Conservation (phyloP, 306 rosid genomes). For the Dalbergia oliveri region DNA sequence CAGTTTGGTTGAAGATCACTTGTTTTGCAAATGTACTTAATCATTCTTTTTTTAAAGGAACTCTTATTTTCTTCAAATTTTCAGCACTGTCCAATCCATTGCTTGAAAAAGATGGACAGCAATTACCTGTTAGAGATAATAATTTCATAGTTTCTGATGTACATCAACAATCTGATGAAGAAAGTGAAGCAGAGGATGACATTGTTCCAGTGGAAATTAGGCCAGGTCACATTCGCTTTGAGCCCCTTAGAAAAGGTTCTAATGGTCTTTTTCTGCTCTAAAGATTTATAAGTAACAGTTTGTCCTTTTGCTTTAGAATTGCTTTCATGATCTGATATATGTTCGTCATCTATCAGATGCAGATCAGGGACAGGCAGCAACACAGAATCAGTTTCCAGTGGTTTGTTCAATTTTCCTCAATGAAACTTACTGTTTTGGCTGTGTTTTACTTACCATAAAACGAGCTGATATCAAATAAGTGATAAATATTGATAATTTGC, state of each 20-base stretch:
- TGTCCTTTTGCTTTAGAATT: slow-evolving; percentile 30
- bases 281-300: slow-evolving; percentile 23
- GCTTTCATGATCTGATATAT: slow-evolving; percentile 50
- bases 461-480: slow-evolving; percentile 29
- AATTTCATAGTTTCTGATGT: slow-evolving; percentile 45
- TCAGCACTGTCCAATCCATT: slow-evolving; percentile 58
- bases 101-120: slow-evolving; percentile 52
- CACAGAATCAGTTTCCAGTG: slow-evolving; percentile 56
- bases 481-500: slow-evolving; percentile 32
- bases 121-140: slow-evolving; percentile 51
- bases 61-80: slow-evolving; percentile 46
- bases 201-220: slow-evolving; percentile 80
- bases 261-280: slow-evolving; percentile 19
- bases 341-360: slow-evolving; percentile 54
- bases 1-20: slow-evolving; percentile 38
- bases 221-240: slow-evolving; percentile 97
- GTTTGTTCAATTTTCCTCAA: slow-evolving; percentile 55
- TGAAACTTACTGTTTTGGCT: slow-evolving; percentile 21
- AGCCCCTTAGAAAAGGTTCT: slow-evolving; percentile 71
- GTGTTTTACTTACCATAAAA: slow-evolving; percentile 32
- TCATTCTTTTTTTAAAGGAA: slow-evolving; percentile 31
- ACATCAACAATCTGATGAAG: slow-evolving; percentile 56
- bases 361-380: slow-evolving; percentile 59
- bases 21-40: slow-evolving; percentile 22
- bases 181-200: slow-evolving; percentile 67